Percentiles rank a stretch among this genome's conserved stretches.
These are phyloP conservation scores for Aspergillus awamori DNA, from an alignment of 2,329 filamentous ascomycete genomes.

Conservation along the genomic window DNA sequence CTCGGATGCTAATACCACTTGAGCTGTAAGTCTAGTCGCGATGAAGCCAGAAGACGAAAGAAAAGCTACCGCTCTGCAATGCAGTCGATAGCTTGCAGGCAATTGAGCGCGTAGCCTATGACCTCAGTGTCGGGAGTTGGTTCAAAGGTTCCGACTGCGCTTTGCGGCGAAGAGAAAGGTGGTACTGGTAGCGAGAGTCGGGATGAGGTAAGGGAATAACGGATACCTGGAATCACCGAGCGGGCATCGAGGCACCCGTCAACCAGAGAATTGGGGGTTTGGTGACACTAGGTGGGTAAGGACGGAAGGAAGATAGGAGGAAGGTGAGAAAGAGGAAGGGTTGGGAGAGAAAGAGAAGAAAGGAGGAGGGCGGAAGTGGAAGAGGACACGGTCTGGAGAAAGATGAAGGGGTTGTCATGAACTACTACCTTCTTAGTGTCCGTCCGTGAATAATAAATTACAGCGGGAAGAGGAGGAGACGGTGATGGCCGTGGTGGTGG, in stretches of 20 bases:
- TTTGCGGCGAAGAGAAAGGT: constrained; percentile 4
- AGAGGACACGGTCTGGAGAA: constrained; percentile 22
- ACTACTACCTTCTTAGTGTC: constrained; percentile 6
- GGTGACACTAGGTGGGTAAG: constrained; percentile 7
- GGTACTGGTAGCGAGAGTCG: constrained; percentile 9
- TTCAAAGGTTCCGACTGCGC: constrained; percentile 8
- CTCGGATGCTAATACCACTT: constrained; percentile 7
- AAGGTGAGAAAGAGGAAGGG: neutral
- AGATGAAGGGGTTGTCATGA: constrained; percentile 16
- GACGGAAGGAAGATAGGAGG: neutral
- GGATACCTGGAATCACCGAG: constrained; percentile 21
- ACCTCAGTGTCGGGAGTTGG: constrained; percentile 6
- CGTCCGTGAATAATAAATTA: constrained; percentile 18
- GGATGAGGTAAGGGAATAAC: constrained; percentile 3
- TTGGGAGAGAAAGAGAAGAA: constrained; percentile 6
- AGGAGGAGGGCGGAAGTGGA: constrained; percentile 8
- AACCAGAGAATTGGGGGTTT: constrained; percentile 12
- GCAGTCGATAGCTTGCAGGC: neutral
- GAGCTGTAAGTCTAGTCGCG: constrained; percentile 4
- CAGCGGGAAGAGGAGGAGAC: constrained; percentile 1
- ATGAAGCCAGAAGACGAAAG: neutral
- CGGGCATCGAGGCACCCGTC: constrained; percentile 23
- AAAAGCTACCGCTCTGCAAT: neutral
- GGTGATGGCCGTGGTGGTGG: neutral
- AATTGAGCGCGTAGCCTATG: neutral